These are phyloP conservation scores for Lipomyces kockii DNA, from an alignment of 805 yeast species.

Conservation along the genomic window DNA sequence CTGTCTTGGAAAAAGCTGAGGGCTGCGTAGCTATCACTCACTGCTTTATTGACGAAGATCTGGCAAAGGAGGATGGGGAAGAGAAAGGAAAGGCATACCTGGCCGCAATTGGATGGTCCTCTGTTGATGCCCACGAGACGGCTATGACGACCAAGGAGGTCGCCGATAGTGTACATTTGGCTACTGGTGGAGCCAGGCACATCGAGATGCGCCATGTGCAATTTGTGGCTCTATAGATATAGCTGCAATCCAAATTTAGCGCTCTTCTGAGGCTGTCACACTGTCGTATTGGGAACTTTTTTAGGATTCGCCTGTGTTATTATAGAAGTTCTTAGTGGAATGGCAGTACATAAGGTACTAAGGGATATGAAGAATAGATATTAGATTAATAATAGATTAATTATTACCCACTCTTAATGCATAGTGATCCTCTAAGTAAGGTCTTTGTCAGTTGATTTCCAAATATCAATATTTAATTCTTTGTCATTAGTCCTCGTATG, in stretches of 20 bases:
- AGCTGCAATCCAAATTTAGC: neutral
- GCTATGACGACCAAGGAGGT: constrained; percentile 1
- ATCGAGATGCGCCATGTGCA: neutral
- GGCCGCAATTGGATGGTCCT: constrained; percentile 7
- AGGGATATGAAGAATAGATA: no score
- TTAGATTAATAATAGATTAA: no score
- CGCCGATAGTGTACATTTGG: constrained; percentile 2
- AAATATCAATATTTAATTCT: neutral
- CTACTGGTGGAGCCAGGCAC: neutral
- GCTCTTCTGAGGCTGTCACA: neutral
- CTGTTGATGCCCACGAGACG: neutral
- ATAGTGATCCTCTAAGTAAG: constrained; percentile 2
- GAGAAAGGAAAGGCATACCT: constrained; percentile 1
- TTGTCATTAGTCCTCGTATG: neutral
- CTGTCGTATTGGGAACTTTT: neutral
- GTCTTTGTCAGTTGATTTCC: neutral
- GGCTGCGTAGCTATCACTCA: constrained; percentile 1
- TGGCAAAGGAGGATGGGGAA: constrained; percentile 5
- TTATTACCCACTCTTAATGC: neutral
- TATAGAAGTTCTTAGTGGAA: neutral
- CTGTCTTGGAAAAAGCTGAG: constrained; percentile 1
- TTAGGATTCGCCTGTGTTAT: neutral
- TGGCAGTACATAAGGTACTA: neutral
- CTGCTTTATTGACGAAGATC: neutral
- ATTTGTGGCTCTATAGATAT: neutral